These are phyloP conservation scores for Aureobasidium namibiae DNA, from an alignment of 2,329 filamentous ascomycete genomes.

Conservation along the genomic window DNA sequence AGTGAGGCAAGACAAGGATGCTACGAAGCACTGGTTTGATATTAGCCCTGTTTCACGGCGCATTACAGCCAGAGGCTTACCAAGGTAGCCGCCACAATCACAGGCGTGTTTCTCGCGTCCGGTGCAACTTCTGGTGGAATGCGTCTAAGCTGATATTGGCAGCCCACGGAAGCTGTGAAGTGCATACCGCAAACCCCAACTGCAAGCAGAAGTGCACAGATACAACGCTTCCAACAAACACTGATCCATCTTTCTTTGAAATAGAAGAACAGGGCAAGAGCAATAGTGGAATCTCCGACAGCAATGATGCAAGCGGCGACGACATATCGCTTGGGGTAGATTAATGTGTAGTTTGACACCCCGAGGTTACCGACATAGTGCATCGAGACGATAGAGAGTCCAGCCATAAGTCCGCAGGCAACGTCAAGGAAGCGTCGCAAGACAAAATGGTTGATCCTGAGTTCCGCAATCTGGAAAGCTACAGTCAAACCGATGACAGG, in stretches of 20 bases:
- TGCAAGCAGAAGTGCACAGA: slow-evolving; percentile 61
- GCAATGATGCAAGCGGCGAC: slow-evolving; percentile 65
- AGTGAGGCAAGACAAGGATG: slow-evolving; percentile 28
- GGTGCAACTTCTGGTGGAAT: slow-evolving; percentile 30
- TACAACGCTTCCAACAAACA: slow-evolving; percentile 64
- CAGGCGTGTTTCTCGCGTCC: slow-evolving; percentile 51
- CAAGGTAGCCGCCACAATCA: slow-evolving; percentile 65
- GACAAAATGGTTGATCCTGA: slow-evolving; percentile 24
- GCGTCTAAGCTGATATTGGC: slow-evolving; percentile 52
- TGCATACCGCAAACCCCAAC: slow-evolving; percentile 79
- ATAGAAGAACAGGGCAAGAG: slow-evolving; percentile 69
- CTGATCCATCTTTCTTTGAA: slow-evolving; percentile 69
- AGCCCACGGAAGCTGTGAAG: slow-evolving; percentile 70
- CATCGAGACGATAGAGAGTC: slow-evolving; percentile 73
- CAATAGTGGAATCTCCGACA: slow-evolving; percentile 59
- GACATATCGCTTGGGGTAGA: slow-evolving; percentile 53
- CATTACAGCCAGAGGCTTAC: slow-evolving; percentile 37
- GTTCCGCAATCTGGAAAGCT: slow-evolving; percentile 62
- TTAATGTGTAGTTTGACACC: slow-evolving; percentile 65
- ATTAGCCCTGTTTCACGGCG: slow-evolving; percentile 8
- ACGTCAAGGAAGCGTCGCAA: slow-evolving; percentile 30
- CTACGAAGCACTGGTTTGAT: slow-evolving; percentile 28
- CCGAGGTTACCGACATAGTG: slow-evolving; percentile 82
- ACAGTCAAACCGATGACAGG: slow-evolving; percentile 65
- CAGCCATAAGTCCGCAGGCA: slow-evolving; percentile 60